Evolutionary conservation across 139 green algal species (phyloP).

Genomic region (Ostreobium quekettii): DNA sequence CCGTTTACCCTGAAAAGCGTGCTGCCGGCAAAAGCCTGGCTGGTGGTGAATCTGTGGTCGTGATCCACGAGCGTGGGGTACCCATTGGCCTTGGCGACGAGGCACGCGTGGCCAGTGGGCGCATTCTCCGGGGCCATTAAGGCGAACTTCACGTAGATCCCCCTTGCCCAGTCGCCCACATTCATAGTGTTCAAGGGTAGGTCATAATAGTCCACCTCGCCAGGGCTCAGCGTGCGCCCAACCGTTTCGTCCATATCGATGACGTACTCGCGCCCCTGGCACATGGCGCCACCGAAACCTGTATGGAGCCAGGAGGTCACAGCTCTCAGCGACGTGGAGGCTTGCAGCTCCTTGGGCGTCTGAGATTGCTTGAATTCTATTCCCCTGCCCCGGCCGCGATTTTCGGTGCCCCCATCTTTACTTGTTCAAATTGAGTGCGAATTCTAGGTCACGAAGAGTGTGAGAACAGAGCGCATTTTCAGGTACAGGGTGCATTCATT

Average conservation of each 20-base stretch:
- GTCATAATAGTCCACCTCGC: background rate
- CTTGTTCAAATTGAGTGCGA: too few species aligned
- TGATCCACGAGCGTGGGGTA: background rate
- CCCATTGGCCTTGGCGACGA: background rate
- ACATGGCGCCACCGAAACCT: background rate
- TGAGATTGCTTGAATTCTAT: too few species aligned
- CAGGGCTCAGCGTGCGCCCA: background rate
- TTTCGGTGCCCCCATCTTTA: too few species aligned
- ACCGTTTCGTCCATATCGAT: background rate
- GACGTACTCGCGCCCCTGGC: background rate
- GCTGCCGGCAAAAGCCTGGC: background rate
- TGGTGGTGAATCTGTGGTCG: constrained; percentile 1
- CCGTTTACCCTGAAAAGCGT: background rate
- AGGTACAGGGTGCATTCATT: too few species aligned
- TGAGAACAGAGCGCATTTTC: too few species aligned
- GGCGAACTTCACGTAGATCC: background rate
- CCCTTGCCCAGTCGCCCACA: background rate
- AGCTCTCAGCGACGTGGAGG: too few species aligned
- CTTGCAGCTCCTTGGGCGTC: too few species aligned
- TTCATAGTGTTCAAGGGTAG: background rate
- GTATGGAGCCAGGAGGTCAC: too few species aligned
- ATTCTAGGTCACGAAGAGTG: too few species aligned
- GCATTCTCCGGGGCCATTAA: background rate
- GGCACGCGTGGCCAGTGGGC: background rate
- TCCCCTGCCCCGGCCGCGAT: too few species aligned